Conservation (phyloP, 1,284 basidiomycete species). For the Somion occarium region DNA sequence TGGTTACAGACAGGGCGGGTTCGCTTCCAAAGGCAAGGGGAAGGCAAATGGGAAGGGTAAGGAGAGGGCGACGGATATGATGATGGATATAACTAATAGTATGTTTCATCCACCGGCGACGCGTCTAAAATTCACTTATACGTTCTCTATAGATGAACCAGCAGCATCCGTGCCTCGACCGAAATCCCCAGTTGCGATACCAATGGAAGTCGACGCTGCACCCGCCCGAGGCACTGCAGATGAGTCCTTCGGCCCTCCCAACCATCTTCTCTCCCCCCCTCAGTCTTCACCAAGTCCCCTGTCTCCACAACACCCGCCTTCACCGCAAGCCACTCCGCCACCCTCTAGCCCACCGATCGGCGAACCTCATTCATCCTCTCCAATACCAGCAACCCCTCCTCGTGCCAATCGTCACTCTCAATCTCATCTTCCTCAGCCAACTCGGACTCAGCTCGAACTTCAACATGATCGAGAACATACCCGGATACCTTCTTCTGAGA, state of each 20-base stretch:
- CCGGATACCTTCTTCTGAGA: slow-evolving; percentile 54
- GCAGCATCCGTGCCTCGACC: not conserved
- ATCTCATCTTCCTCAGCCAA: not conserved
- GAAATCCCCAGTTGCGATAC: not conserved
- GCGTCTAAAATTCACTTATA: not conserved
- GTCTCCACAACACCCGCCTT: not conserved
- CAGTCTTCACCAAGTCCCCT: not conserved
- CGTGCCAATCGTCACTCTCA: not conserved
- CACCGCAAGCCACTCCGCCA: not conserved
- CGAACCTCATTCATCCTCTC: not conserved
- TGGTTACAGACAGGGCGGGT: not conserved
- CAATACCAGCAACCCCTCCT: not conserved
- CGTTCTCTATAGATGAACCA: not conserved
- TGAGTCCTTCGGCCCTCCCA: not conserved
- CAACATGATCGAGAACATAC: slow-evolving; percentile 13
- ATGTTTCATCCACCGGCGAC: slow-evolving; percentile 7
- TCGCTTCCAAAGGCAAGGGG: slow-evolving; percentile 12
- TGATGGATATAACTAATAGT: slow-evolving; percentile 35
- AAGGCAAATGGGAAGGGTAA: slow-evolving; percentile 24
- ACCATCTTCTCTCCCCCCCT: not conserved
- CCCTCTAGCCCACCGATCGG: slow-evolving; percentile 2
- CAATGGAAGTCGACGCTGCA: not conserved
- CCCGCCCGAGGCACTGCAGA: not conserved
- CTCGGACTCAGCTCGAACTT: slow-evolving; percentile 1
- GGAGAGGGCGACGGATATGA: slow-evolving; percentile 17